Evolutionary conservation across 441 rosid species (phyloP), one percentile per base, ranked within the genome.

Genomic region (Adansonia gregorii): DNA sequence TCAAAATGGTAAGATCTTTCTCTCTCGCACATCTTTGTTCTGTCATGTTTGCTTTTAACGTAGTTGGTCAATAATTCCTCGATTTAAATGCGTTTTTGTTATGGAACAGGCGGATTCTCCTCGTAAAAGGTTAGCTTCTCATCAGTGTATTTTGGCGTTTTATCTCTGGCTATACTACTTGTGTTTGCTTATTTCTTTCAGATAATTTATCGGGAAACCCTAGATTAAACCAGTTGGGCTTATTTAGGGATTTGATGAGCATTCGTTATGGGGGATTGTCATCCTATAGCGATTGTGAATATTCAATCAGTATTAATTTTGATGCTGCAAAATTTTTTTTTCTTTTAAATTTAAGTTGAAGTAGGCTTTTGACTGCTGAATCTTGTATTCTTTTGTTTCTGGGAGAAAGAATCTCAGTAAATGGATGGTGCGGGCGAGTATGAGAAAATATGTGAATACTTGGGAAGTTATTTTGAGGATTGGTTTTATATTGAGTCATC

Each of bases 61-160:
- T 35, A 45, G 24, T 61, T 68, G 3, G 43, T 61, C 39, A 19
- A 39, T 17, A 41, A 6, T 24, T 2, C n/a, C 8, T 54, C 73
- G 45, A 31, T 68, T 10, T 67, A 2, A 72, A 20, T 63, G 11
- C 48, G 0, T 39, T 22, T 67, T 70, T 77, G 59, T 63, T 76
- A 78, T 41, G 66, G 19, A 27, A 41, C 90, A 92, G 96, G 90
- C 84, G 74, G 94, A 88, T 86, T 89, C 93, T 82, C 97, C 95
- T 69, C 80, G 71, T 41, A 84, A 59, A 87, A 92, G 90, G 98
- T 91, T 82, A 81, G 78, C 76, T 54, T 79, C 15, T 2, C 8
- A 17, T 46, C 59, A 3, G 7, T n/a, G n/a, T 48, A 10, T 17
- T 59, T 49, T 27, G 41, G 35, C 61, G 35, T 22, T 41, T 39